These are phyloP conservation scores for Chaetomium cochliodes DNA, from an alignment of 495 filamentous ascomycete species.

Conservation along the genomic window DNA sequence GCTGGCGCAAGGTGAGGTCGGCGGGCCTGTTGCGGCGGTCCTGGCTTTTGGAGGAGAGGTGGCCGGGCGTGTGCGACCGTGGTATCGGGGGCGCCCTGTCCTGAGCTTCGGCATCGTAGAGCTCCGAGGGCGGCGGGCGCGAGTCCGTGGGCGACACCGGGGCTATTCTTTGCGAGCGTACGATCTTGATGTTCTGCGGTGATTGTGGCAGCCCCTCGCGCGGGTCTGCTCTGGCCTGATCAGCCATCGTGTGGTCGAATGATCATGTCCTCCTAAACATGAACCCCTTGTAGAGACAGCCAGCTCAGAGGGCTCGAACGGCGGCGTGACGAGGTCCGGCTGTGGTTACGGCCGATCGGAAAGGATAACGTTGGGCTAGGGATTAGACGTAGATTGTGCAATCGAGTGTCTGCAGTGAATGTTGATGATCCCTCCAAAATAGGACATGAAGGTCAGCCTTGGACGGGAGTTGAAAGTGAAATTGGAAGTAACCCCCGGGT, in stretches of 20 bases:
- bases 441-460: background rate
- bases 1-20: conserved; percentile 49
- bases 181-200: conserved; percentile 37
- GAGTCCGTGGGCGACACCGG: conserved; percentile 34
- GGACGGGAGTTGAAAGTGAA: background rate
- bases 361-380: background rate
- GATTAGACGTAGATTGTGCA: background rate
- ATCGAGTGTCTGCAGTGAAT: background rate
- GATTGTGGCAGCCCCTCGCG: conserved; percentile 36
- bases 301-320: background rate
- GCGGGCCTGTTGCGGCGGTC: conserved; percentile 47
- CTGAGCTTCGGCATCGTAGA: conserved; percentile 28
- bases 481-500: conserved; percentile 5
- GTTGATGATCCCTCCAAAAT: background rate
- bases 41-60: conserved; percentile 51
- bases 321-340: background rate
- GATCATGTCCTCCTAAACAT: conserved; percentile 33
- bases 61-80: conserved; percentile 55
- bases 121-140: conserved; percentile 24
- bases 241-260: conserved; percentile 41
- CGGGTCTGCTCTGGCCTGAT: conserved; percentile 36
- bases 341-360: background rate
- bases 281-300: conserved; percentile 11
- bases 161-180: conserved; percentile 47
- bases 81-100: conserved; percentile 40